Evolutionary conservation across 2,329 filamentous ascomycete species (phyloP).

Genomic region (Nannizziopsis arthrosporioides): DNA sequence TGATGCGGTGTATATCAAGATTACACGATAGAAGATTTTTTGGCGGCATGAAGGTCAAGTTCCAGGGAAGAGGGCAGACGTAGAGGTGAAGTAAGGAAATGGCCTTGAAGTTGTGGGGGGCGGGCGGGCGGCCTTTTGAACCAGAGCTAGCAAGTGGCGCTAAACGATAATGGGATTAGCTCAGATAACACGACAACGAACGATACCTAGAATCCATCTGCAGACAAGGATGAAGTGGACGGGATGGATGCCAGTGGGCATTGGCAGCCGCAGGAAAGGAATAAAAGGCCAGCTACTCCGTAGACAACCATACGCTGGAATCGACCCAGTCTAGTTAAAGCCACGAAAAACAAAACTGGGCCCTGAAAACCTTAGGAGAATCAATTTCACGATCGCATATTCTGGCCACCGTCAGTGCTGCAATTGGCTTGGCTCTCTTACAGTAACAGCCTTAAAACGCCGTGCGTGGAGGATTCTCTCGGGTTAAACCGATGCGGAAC

Average conservation of each 20-base stretch:
- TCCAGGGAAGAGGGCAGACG: conserved; percentile 16
- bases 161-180: conserved; percentile 10
- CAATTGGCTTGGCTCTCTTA: too few relatives aligned
- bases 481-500: too few relatives aligned
- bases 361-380: too few relatives aligned
- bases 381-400: too few relatives aligned
- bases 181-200: conserved; percentile 27
- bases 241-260: not conserved
- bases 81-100: conserved; percentile 20
- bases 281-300: too few relatives aligned
- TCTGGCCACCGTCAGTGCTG: too few relatives aligned
- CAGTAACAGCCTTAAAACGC: too few relatives aligned
- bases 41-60: conserved; percentile 32
- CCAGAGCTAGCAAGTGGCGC: conserved; percentile 22
- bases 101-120: conserved; percentile 17
- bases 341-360: too few relatives aligned
- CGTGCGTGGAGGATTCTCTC: too few relatives aligned
- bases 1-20: conserved; percentile 22
- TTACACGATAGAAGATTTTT: conserved; percentile 21
- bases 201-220: too few relatives aligned
- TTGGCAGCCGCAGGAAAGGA: not conserved
- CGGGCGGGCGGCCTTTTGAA: conserved; percentile 29
- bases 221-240: not conserved
- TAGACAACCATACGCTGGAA: too few relatives aligned
- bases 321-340: too few relatives aligned